A percentile compares a stretch with the other conserved stretches of the same genome.
phyloP scores from a whole-genome alignment of 2,329 filamentous ascomycete species.

The Apiospora arundinis region DNA sequence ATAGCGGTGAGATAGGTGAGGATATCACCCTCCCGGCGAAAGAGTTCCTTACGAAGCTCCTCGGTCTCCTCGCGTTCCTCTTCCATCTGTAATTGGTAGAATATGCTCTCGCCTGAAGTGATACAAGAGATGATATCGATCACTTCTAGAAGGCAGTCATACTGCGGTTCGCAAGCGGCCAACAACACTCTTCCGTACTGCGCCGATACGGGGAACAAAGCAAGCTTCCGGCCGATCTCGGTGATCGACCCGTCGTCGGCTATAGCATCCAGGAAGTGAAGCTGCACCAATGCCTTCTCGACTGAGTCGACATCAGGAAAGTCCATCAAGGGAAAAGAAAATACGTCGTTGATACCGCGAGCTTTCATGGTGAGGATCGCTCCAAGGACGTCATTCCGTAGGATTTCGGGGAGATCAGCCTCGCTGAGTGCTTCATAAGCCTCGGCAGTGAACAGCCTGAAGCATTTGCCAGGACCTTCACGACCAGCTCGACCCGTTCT shows the following conservation, averaged over 20 bases:
- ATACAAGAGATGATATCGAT: slow-evolving; percentile 82
- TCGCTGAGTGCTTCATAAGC: slow-evolving; percentile 74
- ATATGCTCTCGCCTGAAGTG: slow-evolving; percentile 68
- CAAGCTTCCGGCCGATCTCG: slow-evolving; percentile 75
- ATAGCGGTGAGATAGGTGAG: slow-evolving; percentile 69
- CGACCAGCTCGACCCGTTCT: slow-evolving; percentile 89
- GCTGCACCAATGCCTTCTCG: slow-evolving; percentile 80
- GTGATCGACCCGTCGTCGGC: slow-evolving; percentile 77
- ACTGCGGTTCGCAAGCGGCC: slow-evolving; percentile 73
- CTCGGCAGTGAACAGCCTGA: slow-evolving; percentile 83
- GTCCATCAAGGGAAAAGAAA: slow-evolving; percentile 86
- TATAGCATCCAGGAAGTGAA: slow-evolving; percentile 80
- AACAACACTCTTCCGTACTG: slow-evolving; percentile 83
- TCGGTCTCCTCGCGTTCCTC: slow-evolving; percentile 61
- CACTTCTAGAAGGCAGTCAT: slow-evolving; percentile 77
- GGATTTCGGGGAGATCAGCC: slow-evolving; percentile 84
- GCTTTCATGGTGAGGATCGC: slow-evolving; percentile 94
- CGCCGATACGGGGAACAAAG: slow-evolving; percentile 82
- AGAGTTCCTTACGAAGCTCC: slow-evolving; percentile 60
- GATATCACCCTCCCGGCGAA: slow-evolving; percentile 68
- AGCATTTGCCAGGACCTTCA: slow-evolving; percentile 90
- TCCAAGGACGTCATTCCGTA: slow-evolving; percentile 86
- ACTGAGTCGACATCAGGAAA: slow-evolving; percentile 78
- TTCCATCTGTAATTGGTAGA: slow-evolving; percentile 64
- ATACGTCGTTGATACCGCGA: slow-evolving; percentile 80